phyloP scores from a whole-genome alignment of 805 yeast species.

The Yarrowia sp. region DNA sequence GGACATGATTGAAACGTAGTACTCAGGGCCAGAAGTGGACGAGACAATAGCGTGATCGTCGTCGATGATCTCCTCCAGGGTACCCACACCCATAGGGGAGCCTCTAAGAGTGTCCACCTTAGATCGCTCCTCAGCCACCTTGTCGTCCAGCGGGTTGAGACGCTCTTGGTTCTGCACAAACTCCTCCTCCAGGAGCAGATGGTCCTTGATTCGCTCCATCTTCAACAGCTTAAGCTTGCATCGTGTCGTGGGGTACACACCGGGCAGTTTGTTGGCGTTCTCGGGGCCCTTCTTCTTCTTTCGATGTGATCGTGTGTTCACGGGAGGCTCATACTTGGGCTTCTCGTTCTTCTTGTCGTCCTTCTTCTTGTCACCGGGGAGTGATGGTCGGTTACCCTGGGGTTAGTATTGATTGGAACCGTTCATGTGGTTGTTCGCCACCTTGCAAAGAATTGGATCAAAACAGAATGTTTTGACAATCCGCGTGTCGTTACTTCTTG shows the following conservation, averaged over 20 bases:
- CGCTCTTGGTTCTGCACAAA: conserved; percentile 93
- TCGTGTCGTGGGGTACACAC: conserved; percentile 86
- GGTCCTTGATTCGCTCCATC: conserved; percentile 96
- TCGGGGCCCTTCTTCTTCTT: conserved; percentile 84
- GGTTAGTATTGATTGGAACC: not conserved
- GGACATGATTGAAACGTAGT: conserved; percentile 90
- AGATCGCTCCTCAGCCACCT: conserved; percentile 92
- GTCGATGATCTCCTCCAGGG: conserved; percentile 93
- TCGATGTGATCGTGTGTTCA: conserved; percentile 87
- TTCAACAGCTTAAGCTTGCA: conserved; percentile 87
- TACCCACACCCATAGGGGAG: conserved; percentile 92
- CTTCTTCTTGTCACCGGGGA: conserved; percentile 37
- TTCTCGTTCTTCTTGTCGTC: conserved; percentile 41
- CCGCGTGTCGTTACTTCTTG: not conserved
- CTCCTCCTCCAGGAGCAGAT: conserved; percentile 89
- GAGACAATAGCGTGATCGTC: conserved; percentile 99
- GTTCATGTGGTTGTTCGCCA: not conserved
- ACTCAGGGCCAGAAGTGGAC: conserved; percentile 93
- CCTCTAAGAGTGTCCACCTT: conserved; percentile 95
- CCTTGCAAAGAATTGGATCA: not conserved
- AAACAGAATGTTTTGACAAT: not conserved
- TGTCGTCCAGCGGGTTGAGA: conserved; percentile 92
- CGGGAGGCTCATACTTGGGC: conserved; percentile 98
- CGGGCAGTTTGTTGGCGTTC: conserved; percentile 81
- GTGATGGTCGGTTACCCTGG: conserved; percentile 38